phyloP scores from a whole-genome alignment of 2,329 filamentous ascomycete species.

The Exophiala aquamarina region DNA sequence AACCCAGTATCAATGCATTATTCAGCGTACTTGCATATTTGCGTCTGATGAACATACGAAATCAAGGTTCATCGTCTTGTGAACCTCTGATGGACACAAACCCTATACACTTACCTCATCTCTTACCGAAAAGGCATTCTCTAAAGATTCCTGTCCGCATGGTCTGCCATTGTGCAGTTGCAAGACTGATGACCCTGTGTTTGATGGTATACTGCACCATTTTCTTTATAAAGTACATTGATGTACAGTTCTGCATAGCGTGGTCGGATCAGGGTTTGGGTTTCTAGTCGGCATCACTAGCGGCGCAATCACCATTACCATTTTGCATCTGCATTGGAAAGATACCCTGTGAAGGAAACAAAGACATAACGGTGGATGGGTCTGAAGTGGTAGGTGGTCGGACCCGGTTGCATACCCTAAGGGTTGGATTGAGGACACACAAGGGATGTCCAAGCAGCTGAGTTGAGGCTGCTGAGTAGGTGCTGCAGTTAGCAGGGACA shows the following conservation, averaged over 20 bases:
- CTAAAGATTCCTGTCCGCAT: neutral
- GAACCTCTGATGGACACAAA: too few species aligned
- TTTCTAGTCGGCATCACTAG: conserved; percentile 15
- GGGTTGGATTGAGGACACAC: too few species aligned
- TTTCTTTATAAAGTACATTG: conserved; percentile 13
- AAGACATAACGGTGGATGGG: conserved; percentile 1
- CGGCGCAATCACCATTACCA: conserved; percentile 10
- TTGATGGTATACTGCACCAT: conserved; percentile 10
- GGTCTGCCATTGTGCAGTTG: conserved; percentile 2
- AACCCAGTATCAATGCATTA: too few species aligned
- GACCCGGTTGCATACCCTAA: too few species aligned
- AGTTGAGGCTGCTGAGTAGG: neutral
- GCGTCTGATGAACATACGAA: too few species aligned
- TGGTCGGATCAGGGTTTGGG: conserved; percentile 10
- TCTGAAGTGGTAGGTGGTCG: neutral
- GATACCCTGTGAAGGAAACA: conserved; percentile 27
- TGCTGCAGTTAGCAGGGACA: too few species aligned
- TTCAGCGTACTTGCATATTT: too few species aligned
- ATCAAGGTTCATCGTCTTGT: too few species aligned
- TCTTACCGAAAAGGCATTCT: too few species aligned
- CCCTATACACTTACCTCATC: too few species aligned
- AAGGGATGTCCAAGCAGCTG: too few species aligned
- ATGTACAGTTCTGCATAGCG: conserved; percentile 25
- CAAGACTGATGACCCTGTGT: conserved; percentile 6
- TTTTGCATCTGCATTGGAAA: conserved; percentile 28